Base-by-base conservation (phyloP, 1,139 yeast genomes). In the Blastobotrys proliferans region DNA sequence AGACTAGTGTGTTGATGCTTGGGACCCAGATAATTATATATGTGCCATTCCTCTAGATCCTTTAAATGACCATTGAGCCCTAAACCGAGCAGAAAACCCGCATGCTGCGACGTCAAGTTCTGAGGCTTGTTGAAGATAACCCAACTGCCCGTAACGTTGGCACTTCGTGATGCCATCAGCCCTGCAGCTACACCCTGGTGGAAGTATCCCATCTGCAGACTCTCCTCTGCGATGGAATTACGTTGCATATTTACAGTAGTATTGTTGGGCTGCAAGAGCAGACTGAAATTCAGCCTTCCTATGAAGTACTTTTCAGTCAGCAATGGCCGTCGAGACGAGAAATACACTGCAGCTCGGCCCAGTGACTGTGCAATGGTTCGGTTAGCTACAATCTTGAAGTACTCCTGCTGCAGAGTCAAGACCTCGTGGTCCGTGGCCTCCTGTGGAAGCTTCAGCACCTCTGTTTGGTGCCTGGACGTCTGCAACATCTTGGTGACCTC, bases 101-200 rank as follows among this genome's bases (percentile, higher is more conserved):
- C 97, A 66, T 90, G 97, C 51, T 84, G 94, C 0, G 95, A 74
- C 52, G 77, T 82, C 35, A 84, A 64, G 8, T 70, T 72, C 1
- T 76, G 74, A 0, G 96, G 95, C 53, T 81, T 83, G 56, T 88
- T 88, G 61, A 84, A 88, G 1, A 83, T 83, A 35, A 90, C 83
- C 97, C 97, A 90, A 54, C 94, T 83, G 0, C 97, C 96, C 16
- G 82, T 78, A 6, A 92, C 79, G 31, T 74, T 73, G 0, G 90
- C 78, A 32, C 76, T 77, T 47, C 72, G 73, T 3, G 90, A 79
- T 5, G 90, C 79, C 44, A 85, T 80, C 41, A 94, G 65, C 0
- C 97, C 98, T 0, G 94, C 76, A 2, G 95, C 80, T 0, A 81
- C 95, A 10, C 99, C 99, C 55, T 85, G 85, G 55, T 92, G 97